Base-by-base conservation (phyloP, 2,329 filamentous ascomycete genomes). In the Chaetomium strumarium region DNA sequence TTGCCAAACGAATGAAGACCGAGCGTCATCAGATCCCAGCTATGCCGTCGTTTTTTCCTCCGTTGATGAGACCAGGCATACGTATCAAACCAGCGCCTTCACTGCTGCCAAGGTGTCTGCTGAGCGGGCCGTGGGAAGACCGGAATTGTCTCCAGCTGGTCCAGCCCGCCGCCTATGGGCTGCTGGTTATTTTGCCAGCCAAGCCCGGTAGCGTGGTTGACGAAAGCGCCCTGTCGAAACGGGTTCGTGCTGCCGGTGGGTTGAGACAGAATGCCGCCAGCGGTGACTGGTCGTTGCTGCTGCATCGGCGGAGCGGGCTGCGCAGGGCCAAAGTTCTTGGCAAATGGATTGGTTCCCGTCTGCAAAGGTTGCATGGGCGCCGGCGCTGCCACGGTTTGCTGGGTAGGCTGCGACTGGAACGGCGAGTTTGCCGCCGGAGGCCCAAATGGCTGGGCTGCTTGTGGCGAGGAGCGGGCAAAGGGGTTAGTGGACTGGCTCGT, bases 201-300 rank as follows among this genome's bases (percentile, higher is more conserved):
- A 68, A 88, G 78, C 1, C 92, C 91, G 0, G 90, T 95, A 57
- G 84, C 78, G 64, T 95, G 90, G 65, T 95, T 93, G 48, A 95
- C 85, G 67, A 96, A 95, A 4, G 85, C 83, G 42, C 87, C 89
- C 66, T 97, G 90, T 14, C 93, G 81, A 78, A 97, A 97, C 0
- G 93, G 93, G 64, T 99, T 99, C 2, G 91, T 96, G 63, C 82
- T 90, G 9, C 90, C 91, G 0, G 91, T 96, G 1, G 86, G 80
- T 63, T 92, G 90, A 2, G 90, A 82, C 49, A 79, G 78, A 5
- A 93, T 67, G 11, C 68, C 69, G 33, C 69, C 70, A 36, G 70
- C 72, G 2, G 75, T 73, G 39, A 75, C 72, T 1, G 73, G 75
- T n/a, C 72, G 66, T 46, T 73, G 72, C 34, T 69, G 66, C 40